phyloP scores from a whole-genome alignment of 371 early-diverging fungal species.

The Smittium culicis region DNA sequence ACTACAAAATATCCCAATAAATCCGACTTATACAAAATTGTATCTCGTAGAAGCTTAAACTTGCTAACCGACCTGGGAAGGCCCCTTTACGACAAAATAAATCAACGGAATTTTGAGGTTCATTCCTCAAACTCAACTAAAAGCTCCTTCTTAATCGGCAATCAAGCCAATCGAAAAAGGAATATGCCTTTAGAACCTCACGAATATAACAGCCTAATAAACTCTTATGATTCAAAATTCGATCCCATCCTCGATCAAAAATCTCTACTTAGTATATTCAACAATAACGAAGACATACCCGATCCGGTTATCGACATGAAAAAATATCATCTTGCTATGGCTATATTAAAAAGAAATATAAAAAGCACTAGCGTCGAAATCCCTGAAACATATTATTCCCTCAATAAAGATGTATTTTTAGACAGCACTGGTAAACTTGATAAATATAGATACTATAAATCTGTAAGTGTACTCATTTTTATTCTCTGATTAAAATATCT shows the following conservation, averaged over 20 bases:
- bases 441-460: background rate
- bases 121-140: background rate
- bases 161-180: background rate
- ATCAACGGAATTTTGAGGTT: background rate
- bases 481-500: background rate
- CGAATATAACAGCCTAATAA: background rate
- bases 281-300: constrained; percentile 3
- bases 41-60: background rate
- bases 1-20: background rate
- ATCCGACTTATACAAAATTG: background rate
- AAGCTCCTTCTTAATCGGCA: background rate
- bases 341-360: constrained; percentile 3
- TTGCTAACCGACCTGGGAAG: background rate
- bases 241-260: background rate
- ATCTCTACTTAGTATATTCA: constrained; percentile 1
- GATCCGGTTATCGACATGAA: background rate
- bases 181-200: background rate
- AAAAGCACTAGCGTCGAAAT: background rate
- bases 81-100: background rate
- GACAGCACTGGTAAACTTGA: background rate
- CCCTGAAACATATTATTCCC: background rate
- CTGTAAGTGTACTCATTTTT: background rate
- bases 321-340: background rate
- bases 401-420: background rate
- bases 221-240: background rate